These are phyloP conservation scores for Lachancea sp. DNA, from an alignment of 805 yeast genomes.

Conservation along the genomic window DNA sequence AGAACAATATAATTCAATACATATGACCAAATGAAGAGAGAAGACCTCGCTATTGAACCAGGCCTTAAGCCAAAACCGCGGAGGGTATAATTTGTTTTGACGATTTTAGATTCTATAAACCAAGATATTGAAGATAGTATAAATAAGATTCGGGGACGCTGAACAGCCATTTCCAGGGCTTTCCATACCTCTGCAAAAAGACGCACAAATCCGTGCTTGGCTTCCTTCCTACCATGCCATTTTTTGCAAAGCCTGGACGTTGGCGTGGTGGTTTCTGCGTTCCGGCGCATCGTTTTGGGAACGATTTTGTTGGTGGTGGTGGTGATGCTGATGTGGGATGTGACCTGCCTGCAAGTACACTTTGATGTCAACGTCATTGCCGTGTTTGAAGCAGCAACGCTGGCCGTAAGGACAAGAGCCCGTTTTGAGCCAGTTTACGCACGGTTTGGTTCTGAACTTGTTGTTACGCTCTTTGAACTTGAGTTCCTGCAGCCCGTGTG, in stretches of 20 bases:
- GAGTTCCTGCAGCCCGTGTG: conserved; percentile 78
- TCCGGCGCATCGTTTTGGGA: background rate
- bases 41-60: too few species aligned
- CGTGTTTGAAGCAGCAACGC: conserved; percentile 89
- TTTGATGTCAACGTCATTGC: conserved; percentile 34
- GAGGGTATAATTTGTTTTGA: too few species aligned
- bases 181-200: too few species aligned
- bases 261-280: conserved; percentile 26
- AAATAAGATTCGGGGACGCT: too few species aligned
- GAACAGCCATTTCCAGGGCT: too few species aligned
- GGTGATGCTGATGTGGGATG: background rate
- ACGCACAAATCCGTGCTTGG: background rate
- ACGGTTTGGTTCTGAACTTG: conserved; percentile 86
- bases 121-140: background rate
- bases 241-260: conserved; percentile 27
- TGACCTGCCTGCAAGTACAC: conserved; percentile 25
- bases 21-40: too few species aligned
- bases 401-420: conserved; percentile 86
- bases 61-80: too few species aligned
- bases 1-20: too few species aligned
- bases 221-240: conserved; percentile 18
- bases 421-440: conserved; percentile 77
- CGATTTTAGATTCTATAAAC: background rate
- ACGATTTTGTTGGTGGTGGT: background rate
- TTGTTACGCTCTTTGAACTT: conserved; percentile 59